A percentile compares a stretch with the other conserved stretches of the same genome.
These are phyloP conservation scores for Monosporozyma unispora DNA, from an alignment of 805 yeast species.

Conservation along the genomic window DNA sequence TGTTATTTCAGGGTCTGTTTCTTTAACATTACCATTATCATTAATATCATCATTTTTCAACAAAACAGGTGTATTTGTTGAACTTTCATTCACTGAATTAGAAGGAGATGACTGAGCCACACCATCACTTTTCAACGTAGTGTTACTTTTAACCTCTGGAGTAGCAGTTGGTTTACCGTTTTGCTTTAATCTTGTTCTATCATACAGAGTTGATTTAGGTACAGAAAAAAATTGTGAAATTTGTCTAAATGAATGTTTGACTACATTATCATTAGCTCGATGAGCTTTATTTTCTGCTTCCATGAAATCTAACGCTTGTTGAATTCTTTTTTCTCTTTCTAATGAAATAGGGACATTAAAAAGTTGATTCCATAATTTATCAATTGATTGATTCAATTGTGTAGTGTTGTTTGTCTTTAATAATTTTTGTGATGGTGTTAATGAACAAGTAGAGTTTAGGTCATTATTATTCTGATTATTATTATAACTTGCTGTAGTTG, in stretches of 20 bases:
- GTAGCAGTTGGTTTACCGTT: background rate
- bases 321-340: slow-evolving; percentile 28
- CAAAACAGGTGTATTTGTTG: background rate
- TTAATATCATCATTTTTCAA: background rate
- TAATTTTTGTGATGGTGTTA: background rate
- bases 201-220: slow-evolving; percentile 23
- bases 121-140: background rate
- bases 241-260: slow-evolving; percentile 20
- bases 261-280: slow-evolving; percentile 8
- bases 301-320: slow-evolving; percentile 20
- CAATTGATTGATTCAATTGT: slow-evolving; percentile 7
- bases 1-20: background rate
- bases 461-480: background rate
- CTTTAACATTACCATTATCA: background rate
- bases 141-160: background rate
- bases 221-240: slow-evolving; percentile 20
- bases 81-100: background rate
- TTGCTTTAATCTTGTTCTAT: slow-evolving; percentile 7
- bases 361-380: slow-evolving; percentile 13
- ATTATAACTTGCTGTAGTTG: too few species aligned
- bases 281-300: slow-evolving; percentile 10
- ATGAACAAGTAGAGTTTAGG: too few species aligned
- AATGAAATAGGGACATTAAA: slow-evolving; percentile 39
- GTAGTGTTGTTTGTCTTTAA: background rate
- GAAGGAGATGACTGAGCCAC: background rate